Base-by-base conservation (phyloP, 345 rosid genomes). In the Ceriops tagal region DNA sequence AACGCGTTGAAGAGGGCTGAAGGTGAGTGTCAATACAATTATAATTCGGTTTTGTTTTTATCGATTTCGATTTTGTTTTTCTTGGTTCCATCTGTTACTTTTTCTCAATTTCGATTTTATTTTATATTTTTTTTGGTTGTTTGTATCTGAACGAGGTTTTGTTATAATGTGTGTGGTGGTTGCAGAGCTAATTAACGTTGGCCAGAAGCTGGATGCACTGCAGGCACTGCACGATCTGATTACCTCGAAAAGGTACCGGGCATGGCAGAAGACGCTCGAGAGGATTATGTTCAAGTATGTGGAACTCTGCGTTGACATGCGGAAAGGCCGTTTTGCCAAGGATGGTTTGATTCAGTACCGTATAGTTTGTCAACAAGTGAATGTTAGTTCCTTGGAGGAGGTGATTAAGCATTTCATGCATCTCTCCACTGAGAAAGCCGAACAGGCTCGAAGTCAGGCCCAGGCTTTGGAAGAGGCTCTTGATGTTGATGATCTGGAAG, bases 401-500 rank as follows among this genome's bases (percentile, higher is more conserved):
- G 99, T 96, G 9, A 96, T 96, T 77, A 96, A 92, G 87, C 91
- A 96, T 74, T 96, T 92, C 73, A 85, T 96, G 67, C 96, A 96
- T 63, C 91, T 96, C 35, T 85, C 99, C 51, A 96, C 98, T 2
- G 97, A 96, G 84, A 92, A 83, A 77, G 99, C 99, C 49, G 98
- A 96, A 79, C 92, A 89, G 81, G 99, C 99, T 32, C 96, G 97
- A 24, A 84, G 83, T 74, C 96, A 90, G 75, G 97, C 98, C 0
- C 88, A 89, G 78, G 98, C 98, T 6, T 64, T 96, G 37, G 98
- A 96, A 80, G 99, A 96, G 79, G 99, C 98, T 35, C 98, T 96
- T 58, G 98, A 92, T 82, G 98, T 96, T 19, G 99, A 96, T 81
- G 99, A 96, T 69, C 96, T 96, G 51, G 99, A 96, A 79, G 99